Evolutionary conservation across 371 early-diverging fungal genomes (phyloP).

Genomic region (Conidiobolus incongruus): DNA sequence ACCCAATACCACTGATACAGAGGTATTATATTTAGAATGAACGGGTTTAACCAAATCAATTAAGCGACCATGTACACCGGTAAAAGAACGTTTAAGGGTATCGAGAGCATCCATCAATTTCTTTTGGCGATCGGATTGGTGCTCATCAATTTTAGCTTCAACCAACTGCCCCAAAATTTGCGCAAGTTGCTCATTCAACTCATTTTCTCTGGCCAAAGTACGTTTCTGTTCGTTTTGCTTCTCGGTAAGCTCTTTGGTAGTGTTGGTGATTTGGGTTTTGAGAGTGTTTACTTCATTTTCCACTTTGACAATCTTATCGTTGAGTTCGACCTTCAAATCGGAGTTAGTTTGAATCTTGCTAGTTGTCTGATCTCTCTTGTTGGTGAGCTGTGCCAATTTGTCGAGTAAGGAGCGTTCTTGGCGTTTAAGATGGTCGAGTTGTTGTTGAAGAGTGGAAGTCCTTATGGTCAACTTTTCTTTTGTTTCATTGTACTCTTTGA

Average conservation of each 20-base stretch:
- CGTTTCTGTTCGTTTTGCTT: conserved; percentile 16
- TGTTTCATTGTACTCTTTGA: conserved; percentile 23
- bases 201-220: conserved; percentile 29
- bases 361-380: no score
- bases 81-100: conserved; percentile 61
- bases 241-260: conserved; percentile 9
- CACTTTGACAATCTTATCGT: conserved; percentile 9
- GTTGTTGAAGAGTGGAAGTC: conserved; percentile 38
- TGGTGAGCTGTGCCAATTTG: conserved; percentile 29
- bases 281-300: conserved; percentile 12
- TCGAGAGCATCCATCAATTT: conserved; percentile 49
- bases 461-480: conserved; percentile 13
- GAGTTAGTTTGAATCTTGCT: no score
- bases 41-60: conserved; percentile 79
- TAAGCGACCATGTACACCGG: conserved; percentile 81
- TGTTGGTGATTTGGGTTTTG: neutral
- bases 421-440: conserved; percentile 35
- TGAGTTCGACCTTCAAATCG: conserved; percentile 26
- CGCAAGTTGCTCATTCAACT: conserved; percentile 62
- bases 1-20: conserved; percentile 55
- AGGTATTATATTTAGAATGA: conserved; percentile 77
- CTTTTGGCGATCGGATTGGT: conserved; percentile 56
- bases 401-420: conserved; percentile 22
- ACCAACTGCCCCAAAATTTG: conserved; percentile 42
- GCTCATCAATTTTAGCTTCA: conserved; percentile 58